A percentile compares a stretch with the other conserved stretches of the same genome.
These are phyloP conservation scores for Lichtheimia corymbifera DNA, from an alignment of 371 early-diverging fungal species.

Conservation along the genomic window DNA sequence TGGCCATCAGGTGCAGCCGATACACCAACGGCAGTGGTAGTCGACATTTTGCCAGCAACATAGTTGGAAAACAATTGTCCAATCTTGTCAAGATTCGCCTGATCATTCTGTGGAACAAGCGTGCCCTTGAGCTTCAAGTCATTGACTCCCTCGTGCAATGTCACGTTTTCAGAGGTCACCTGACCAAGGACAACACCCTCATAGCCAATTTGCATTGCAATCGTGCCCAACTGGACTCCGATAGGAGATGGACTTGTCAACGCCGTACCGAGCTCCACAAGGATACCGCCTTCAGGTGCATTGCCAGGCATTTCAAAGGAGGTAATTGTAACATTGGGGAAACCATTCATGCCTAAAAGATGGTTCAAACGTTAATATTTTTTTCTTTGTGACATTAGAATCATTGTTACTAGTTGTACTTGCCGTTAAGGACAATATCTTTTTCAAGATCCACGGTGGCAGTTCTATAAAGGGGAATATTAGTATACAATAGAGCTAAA, in stretches of 20 bases:
- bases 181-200: constrained; percentile 47
- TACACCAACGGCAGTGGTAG: constrained; percentile 52
- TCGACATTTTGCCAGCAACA: constrained; percentile 43
- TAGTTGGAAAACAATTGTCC: constrained; percentile 49
- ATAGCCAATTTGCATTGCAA: constrained; percentile 44
- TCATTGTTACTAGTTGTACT: constrained; percentile 2
- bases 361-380: constrained; percentile 30
- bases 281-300: constrained; percentile 54
- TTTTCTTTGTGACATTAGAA: constrained; percentile 33
- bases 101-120: constrained; percentile 43
- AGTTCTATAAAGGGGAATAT: constrained; percentile 20
- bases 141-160: constrained; percentile 43
- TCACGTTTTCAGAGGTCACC: constrained; percentile 43
- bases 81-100: constrained; percentile 37
- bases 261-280: constrained; percentile 50
- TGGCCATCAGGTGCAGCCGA: constrained; percentile 51
- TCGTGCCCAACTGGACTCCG: constrained; percentile 53
- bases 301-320: constrained; percentile 54
- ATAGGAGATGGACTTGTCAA: constrained; percentile 57
- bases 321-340: constrained; percentile 49
- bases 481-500: background rate
- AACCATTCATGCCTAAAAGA: constrained; percentile 45
- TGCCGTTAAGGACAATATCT: constrained; percentile 18
- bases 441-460: constrained; percentile 35
- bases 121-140: constrained; percentile 51